Base-by-base conservation (phyloP, 495 filamentous ascomycete genomes). In the Penicillium taxi region DNA sequence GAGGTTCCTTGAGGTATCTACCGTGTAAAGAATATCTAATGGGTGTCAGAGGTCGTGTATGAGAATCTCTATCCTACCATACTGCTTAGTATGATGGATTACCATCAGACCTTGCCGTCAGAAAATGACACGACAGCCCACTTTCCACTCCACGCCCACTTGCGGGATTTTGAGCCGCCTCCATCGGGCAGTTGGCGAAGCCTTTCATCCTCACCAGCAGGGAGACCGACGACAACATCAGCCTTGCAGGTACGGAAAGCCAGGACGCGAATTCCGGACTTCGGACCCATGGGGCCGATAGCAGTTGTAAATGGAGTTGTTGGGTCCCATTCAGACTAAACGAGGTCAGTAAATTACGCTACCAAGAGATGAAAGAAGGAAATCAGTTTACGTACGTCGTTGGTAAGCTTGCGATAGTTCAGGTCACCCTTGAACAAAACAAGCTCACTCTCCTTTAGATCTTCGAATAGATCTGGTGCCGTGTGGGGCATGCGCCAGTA, bases 101-200 rank as follows among this genome's bases (percentile, higher is more conserved):
- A n/a, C n/a, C n/a, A n/a, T n/a, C n/a, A 73, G 19, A 48, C 59
- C 58, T 84, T 82, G 7, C 81, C 82, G 53, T 86, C 77, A 47
- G 63, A 93, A 49, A 95, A 94, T 14, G 87, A 89, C 9, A 91
- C 80, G 22, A 96, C 86, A 2, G 90, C 91, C 86, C 86, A 96
- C 63, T 96, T 96, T 6, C 91, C 91, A 55, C 75, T 85, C 90
- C 89, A 96, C 1, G 88, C 91, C 91, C 91, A 98, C 58, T 90
- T 89, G 42, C 91, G 74, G 13, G 76, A 72, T 11, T 82, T 80
- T 9, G 66, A 70, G 41, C 83, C 77, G 5, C 74, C 81, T 6
- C 81, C 86, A 9, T 70, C 77, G 28, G 85, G 79, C 47, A 57
- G 71, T 4, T 67, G 64, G 43, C 73, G 77, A 29, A 98, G 61